Evolutionary conservation across 129 eudicot genomes (phyloP).

Genomic region (Chrysanthemum seticuspe): DNA sequence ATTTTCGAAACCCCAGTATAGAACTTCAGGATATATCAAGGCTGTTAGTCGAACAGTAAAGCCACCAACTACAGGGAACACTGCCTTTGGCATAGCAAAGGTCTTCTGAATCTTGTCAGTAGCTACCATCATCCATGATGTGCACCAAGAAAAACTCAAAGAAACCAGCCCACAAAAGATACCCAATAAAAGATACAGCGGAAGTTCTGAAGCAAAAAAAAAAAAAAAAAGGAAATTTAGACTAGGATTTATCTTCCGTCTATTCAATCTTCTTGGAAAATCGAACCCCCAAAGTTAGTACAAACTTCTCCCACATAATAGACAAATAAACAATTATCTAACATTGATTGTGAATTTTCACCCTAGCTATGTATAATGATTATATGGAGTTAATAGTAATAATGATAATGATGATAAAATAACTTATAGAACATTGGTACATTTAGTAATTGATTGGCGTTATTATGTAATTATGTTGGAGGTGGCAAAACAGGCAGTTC

Average conservation of each 20-base stretch:
- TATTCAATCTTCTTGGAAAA: background rate
- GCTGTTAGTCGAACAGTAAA: constrained; percentile 75
- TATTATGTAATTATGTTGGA: no score
- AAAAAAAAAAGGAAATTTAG: constrained; percentile 12
- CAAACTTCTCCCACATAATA: no score
- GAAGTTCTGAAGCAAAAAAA: constrained; percentile 68
- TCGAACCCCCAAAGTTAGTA: constrained; percentile 10
- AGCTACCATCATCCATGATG: constrained; percentile 62
- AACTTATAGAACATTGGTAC: no score
- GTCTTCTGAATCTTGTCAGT: constrained; percentile 49
- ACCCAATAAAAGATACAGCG: constrained; percentile 88
- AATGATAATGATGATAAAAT: no score
- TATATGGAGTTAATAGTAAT: no score
- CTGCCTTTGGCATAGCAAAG: constrained; percentile 52
- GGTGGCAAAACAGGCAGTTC: no score
- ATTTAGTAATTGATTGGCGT: no score
- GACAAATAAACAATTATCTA: no score
- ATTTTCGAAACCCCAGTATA: no score
- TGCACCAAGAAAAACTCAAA: constrained; percentile 64
- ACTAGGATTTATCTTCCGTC: background rate
- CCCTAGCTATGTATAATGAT: no score
- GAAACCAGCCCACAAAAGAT: constrained; percentile 86
- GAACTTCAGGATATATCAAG: constrained; percentile 85
- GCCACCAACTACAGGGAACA: constrained; percentile 78
- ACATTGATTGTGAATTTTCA: no score